Evolutionary conservation across 106 monocot genomes (phyloP).

Genomic region (Allium cepa): DNA sequence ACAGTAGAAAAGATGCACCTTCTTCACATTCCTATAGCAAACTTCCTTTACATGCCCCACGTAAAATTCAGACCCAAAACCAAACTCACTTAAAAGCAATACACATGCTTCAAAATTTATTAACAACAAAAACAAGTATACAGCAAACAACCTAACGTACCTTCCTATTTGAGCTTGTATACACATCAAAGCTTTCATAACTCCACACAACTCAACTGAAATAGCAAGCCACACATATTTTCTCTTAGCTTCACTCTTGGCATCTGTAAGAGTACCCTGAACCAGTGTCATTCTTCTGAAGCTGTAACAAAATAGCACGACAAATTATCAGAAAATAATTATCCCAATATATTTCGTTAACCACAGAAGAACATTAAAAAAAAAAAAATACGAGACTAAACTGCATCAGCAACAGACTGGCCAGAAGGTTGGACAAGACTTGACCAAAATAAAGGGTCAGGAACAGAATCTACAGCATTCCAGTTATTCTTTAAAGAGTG

Average conservation of each 20-base stretch:
- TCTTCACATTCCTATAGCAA: no score
- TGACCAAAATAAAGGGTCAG: constrained; percentile 71
- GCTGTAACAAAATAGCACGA: constrained; percentile 20
- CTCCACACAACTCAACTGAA: no score
- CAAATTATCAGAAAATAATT: neutral
- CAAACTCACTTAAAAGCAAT: no score
- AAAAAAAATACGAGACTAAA: constrained; percentile 13
- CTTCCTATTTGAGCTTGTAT: no score
- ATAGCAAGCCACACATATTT: no score
- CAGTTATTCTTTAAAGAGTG: constrained; percentile 41
- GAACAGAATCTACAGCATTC: constrained; percentile 54
- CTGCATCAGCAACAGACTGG: constrained; percentile 24
- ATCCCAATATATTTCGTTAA: neutral
- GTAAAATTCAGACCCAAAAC: no score
- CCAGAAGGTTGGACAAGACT: constrained; percentile 38
- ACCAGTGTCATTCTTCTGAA: constrained; percentile 35
- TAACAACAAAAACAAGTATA: no score
- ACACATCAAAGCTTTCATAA: no score
- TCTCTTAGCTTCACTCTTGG: constrained; percentile 18
- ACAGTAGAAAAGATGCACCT: no score
- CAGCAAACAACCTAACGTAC: no score
- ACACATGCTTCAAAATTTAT: no score
- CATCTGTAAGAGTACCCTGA: constrained; percentile 32
- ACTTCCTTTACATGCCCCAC: no score
- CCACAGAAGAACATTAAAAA: constrained; percentile 1